Evolutionary conservation across 805 yeast species (phyloP).

Genomic region (Ogataea methylovora): DNA sequence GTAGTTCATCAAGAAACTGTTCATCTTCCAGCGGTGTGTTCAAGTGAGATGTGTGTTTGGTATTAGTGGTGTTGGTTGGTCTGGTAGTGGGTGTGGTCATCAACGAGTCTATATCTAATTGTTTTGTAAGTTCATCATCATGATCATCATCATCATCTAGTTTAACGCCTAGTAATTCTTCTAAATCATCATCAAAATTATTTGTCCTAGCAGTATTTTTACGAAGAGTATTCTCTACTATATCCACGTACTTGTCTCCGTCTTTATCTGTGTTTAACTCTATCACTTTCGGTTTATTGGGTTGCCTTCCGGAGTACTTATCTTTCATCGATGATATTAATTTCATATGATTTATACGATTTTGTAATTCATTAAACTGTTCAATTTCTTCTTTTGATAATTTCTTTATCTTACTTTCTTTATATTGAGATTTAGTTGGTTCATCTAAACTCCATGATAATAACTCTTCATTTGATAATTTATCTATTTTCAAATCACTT

Average conservation of each 20-base stretch:
- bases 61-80: not conserved
- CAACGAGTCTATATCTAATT: constrained; percentile 6
- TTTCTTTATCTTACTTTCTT: constrained; percentile 2
- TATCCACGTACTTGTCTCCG: constrained; percentile 10
- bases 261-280: constrained; percentile 8
- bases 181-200: constrained; percentile 12
- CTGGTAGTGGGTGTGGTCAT: not conserved
- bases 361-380: constrained; percentile 14
- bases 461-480: constrained; percentile 8
- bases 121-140: not conserved
- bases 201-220: constrained; percentile 1
- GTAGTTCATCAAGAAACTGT: not conserved
- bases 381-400: constrained; percentile 14
- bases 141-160: not conserved
- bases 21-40: not conserved
- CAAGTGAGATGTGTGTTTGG: not conserved
- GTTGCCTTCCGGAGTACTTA: constrained; percentile 2
- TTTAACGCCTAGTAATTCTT: constrained; percentile 12
- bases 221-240: constrained; percentile 7
- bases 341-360: constrained; percentile 15
- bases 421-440: too few species aligned
- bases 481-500: too few species aligned
- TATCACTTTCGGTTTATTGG: constrained; percentile 7
- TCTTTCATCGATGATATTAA: constrained; percentile 7
- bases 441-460: constrained; percentile 8